Evolutionary conservation across 2,329 filamentous ascomycete genomes (phyloP).

Genomic region (Clonostachys rhizophaga): DNA sequence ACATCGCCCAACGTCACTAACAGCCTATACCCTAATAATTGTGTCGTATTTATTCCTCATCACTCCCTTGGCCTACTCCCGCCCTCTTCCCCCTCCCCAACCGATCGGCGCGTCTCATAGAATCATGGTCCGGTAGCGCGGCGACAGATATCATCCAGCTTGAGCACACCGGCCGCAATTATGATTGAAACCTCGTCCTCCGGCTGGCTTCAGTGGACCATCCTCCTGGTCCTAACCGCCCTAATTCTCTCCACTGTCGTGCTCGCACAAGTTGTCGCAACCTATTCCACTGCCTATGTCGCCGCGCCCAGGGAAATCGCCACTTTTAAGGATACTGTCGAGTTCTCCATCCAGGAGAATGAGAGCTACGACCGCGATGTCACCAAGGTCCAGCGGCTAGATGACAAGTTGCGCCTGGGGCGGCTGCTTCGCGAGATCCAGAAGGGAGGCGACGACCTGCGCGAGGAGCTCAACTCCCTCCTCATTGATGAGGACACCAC

Average conservation of each 20-base stretch:
- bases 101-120: neutral
- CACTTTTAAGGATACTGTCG: constrained; percentile 54
- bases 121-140: neutral
- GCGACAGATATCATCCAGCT: neutral
- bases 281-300: constrained; percentile 51
- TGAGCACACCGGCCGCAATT: constrained; percentile 1
- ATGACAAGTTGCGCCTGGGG: constrained; percentile 57
- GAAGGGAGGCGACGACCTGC: constrained; percentile 53
- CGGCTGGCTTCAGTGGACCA: constrained; percentile 49
- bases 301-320: constrained; percentile 53
- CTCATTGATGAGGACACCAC: constrained; percentile 38
- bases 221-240: constrained; percentile 53
- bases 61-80: neutral
- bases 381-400: constrained; percentile 49
- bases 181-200: constrained; percentile 26
- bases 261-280: constrained; percentile 43
- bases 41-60: too few relatives aligned
- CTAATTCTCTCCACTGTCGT: constrained; percentile 51
- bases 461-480: constrained; percentile 52
- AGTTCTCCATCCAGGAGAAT: constrained; percentile 59
- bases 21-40: too few relatives aligned
- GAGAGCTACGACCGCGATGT: constrained; percentile 60
- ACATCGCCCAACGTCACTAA: too few relatives aligned
- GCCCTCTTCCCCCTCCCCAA: constrained; percentile 5
- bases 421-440: constrained; percentile 59